Evolutionary conservation across 2,329 filamentous ascomycete genomes (phyloP).

Genomic region (Eutypella sp.): DNA sequence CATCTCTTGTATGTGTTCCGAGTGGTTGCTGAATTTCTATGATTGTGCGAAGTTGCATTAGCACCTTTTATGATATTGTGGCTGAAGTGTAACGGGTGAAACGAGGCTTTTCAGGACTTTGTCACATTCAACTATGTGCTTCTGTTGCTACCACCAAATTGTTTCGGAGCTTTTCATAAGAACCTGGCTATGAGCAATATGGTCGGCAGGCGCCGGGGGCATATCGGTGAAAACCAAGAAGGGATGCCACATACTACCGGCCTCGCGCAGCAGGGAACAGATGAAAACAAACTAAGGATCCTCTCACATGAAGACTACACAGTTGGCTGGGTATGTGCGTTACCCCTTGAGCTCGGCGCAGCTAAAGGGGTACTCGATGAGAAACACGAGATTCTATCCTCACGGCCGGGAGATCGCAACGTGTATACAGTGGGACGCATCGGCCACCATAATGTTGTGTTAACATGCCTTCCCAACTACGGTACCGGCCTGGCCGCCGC

Average conservation of each 20-base stretch:
- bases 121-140: not conserved
- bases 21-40: too few species aligned
- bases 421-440: not conserved
- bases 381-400: not conserved
- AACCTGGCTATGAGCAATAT: not conserved
- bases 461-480: not conserved
- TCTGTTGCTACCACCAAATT: not conserved
- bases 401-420: not conserved
- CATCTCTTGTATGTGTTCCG: too few species aligned
- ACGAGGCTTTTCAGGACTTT: not conserved
- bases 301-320: constrained; percentile 3
- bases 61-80: too few species aligned
- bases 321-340: constrained; percentile 15
- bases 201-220: not conserved
- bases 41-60: too few species aligned
- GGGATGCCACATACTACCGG: not conserved
- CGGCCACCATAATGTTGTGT: not conserved
- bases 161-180: not conserved
- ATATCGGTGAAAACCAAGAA: not conserved
- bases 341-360: constrained; percentile 12
- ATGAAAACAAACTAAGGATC: not conserved
- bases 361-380: constrained; percentile 9
- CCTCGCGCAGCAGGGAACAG: not conserved
- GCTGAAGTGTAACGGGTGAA: not conserved
- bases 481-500: not conserved